phyloP scores from a whole-genome alignment of 2,329 filamentous ascomycete genomes.

The Neofusicoccum kwambonambiense region DNA sequence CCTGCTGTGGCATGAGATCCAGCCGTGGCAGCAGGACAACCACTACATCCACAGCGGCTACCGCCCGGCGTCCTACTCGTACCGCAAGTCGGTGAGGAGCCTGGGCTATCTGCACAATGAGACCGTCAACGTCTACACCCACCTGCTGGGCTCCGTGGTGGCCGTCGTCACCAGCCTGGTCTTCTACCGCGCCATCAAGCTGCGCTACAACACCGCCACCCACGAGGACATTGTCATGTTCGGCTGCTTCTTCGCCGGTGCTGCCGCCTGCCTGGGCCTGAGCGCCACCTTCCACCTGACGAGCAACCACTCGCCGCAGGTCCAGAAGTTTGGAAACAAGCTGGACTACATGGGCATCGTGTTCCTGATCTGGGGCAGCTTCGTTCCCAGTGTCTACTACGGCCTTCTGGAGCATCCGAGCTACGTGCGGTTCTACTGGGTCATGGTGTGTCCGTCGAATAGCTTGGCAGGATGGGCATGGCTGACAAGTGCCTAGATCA shows the following conservation, averaged over 20 bases:
- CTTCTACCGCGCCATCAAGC: slow-evolving; percentile 27
- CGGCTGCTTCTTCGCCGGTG: slow-evolving; percentile 40
- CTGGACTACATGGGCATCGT: slow-evolving; percentile 95
- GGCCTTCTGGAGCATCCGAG: slow-evolving; percentile 55
- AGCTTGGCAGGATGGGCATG: no score
- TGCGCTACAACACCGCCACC: slow-evolving; percentile 35
- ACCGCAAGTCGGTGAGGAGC: slow-evolving; percentile 56
- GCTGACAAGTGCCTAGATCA: slow-evolving; percentile 60
- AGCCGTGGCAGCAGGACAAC: slow-evolving; percentile 59
- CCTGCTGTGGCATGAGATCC: slow-evolving; percentile 39
- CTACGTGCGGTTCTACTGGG: slow-evolving; percentile 71
- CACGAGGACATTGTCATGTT: slow-evolving; percentile 38
- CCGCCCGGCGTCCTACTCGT: slow-evolving; percentile 62
- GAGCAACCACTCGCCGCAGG: slow-evolving; percentile 75
- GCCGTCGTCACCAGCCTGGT: slow-evolving; percentile 24
- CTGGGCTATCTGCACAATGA: slow-evolving; percentile 67
- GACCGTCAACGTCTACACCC: slow-evolving; percentile 70
- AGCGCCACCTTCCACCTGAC: slow-evolving; percentile 76
- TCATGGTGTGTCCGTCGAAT: slow-evolving; percentile 58
- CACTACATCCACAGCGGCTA: slow-evolving; percentile 68
- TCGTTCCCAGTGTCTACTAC: slow-evolving; percentile 74
- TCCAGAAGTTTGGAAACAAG: slow-evolving; percentile 84
- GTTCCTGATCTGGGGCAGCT: slow-evolving; percentile 84
- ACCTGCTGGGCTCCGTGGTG: slow-evolving; percentile 48
- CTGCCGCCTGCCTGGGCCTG: slow-evolving; percentile 47